These are phyloP conservation scores for Nymphaea colorata DNA, from an alignment of 164 flowering plant species.

Conservation along the genomic window DNA sequence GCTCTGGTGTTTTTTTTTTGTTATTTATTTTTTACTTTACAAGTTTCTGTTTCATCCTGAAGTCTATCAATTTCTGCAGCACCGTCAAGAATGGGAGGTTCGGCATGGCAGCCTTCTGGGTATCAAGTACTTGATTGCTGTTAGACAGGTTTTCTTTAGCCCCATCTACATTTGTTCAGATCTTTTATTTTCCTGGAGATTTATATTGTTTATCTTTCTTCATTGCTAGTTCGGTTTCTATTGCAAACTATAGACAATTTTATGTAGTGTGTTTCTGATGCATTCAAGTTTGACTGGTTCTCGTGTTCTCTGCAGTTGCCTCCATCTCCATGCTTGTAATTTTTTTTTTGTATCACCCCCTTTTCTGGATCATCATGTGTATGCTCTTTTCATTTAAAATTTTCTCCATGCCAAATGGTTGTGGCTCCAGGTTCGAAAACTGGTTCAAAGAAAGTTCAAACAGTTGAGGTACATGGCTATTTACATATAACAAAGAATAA, in stretches of 20 bases:
- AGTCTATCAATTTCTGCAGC: slow-evolving; percentile 33
- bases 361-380: no score
- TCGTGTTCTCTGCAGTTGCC: not conserved
- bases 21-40: not conserved
- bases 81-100: slow-evolving; percentile 97
- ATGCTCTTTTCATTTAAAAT: no score
- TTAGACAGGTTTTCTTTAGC: slow-evolving; percentile 45
- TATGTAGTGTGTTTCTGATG: not conserved
- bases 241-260: not conserved
- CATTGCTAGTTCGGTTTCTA: no score
- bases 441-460: no score
- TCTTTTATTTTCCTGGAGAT: not conserved
- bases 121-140: slow-evolving; percentile 93
- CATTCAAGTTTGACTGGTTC: not conserved
- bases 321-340: no score
- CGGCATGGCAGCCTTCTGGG: slow-evolving; percentile 99
- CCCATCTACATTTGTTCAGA: not conserved
- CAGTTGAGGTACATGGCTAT: no score
- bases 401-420: no score
- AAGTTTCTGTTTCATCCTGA: slow-evolving; percentile 4
- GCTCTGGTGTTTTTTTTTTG: not conserved
- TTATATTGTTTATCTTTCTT: no score
- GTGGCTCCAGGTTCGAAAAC: no score
- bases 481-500: no score
- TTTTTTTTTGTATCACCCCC: no score